Evolutionary conservation across 148 eudicot genomes (phyloP).

Genomic region (Simmondsia chinensis): DNA sequence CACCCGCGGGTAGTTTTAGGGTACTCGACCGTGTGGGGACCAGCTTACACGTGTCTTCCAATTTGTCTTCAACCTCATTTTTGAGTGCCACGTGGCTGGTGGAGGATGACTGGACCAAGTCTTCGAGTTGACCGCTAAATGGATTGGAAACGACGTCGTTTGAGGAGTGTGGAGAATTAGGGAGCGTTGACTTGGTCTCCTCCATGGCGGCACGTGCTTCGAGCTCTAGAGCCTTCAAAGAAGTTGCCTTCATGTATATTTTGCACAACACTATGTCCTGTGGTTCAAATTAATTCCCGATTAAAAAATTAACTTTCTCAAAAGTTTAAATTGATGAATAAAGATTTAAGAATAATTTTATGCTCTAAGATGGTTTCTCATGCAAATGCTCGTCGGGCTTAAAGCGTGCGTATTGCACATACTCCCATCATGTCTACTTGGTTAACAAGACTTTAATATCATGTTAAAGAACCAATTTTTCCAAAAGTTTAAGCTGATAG

Average conservation of each 20-base stretch:
- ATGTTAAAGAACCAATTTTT: too few relatives aligned
- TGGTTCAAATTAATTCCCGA: conserved; percentile 7
- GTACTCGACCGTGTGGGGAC: too few relatives aligned
- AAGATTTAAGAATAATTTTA: too few relatives aligned
- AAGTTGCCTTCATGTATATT: conserved; percentile 87
- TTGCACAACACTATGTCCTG: conserved; percentile 92
- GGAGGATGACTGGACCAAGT: conserved; percentile 2
- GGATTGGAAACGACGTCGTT: conserved; percentile 10
- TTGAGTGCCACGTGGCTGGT: conserved; percentile 17
- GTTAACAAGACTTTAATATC: too few relatives aligned
- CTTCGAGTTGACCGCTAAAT: conserved; percentile 19
- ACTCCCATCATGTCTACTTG: too few relatives aligned
- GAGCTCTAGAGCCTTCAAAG: conserved; percentile 66
- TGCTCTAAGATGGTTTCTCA: too few relatives aligned
- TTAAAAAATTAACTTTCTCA: background rate
- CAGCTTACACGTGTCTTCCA: too few relatives aligned
- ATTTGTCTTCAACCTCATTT: conserved; percentile 10
- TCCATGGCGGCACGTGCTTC: conserved; percentile 78
- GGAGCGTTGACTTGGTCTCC: conserved; percentile 17
- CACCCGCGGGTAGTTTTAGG: conserved; percentile 34
- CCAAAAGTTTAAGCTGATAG: too few relatives aligned
- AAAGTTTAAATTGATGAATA: too few relatives aligned
- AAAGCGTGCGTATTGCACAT: too few relatives aligned
- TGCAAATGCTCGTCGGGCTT: too few relatives aligned
- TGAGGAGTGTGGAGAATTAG: conserved; percentile 22